Base-by-base conservation (phyloP, 768 basidiomycete genomes). In the Rhizopogon roseolus region DNA sequence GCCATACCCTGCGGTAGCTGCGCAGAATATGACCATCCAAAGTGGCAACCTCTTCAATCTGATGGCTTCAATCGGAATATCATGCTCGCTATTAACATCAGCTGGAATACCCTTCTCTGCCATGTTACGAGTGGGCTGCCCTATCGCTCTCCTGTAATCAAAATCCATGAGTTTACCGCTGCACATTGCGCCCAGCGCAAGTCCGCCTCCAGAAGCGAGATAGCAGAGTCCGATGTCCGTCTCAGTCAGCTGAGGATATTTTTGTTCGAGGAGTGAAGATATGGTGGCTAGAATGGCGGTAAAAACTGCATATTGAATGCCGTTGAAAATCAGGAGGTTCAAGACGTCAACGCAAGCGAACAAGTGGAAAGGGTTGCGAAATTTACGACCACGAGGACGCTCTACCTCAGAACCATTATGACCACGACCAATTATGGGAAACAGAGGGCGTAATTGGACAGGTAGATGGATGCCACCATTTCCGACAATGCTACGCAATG, bases 191-290 rank as follows among this genome's bases (percentile, higher is more conserved):
- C 88, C 85, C 27, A 84, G 38, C 6, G 80, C 69, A 72, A 85
- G 82, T 0, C 90, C 90, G 9, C 81, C 76, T 6, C 88, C 90
- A 52, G 85, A 76, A 0, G 82, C 79, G 51, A 93, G 70, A 69
- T 84, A 92, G 64, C 85, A 90, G 3, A 92, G 67, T 1, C 90
- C 91, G 44, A 90, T 69, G 28, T 77, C 69, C 16, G 74, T 64
- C 58, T 73, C 73, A 52, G 56, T 68, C 17, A 78, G 67, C 46
- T 53, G 73, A 17, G 72, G 77, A 71, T 76, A 92, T 41, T 57
- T 65, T 3, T 64, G 50, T 53, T 71, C 63, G 78, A 76, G 67
- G 62, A 85, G 60, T 62, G 81, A 71, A 64, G 83, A 66, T 72
- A 68, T 59, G 19, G 71, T 72, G 49, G 71, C 62, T 55, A 68